Conservation (phyloP, 176 grass and related monocot species). For the Hsuehochloa calcarea region DNA sequence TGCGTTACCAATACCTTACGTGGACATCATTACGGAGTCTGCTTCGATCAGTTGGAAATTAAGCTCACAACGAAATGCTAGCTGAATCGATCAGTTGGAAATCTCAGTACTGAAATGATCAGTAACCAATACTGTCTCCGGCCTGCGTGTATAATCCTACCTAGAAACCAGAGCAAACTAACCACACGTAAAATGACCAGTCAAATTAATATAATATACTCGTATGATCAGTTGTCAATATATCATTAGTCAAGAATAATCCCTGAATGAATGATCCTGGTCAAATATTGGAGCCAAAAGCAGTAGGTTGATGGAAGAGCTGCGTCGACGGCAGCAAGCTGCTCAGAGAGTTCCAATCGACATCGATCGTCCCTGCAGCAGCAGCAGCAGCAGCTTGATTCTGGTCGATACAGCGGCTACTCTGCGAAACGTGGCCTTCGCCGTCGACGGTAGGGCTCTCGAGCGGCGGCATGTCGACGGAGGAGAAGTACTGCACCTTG, state of each 20-base stretch:
- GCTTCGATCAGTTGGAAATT: no score
- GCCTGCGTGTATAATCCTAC: not conserved
- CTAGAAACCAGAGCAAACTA: not conserved
- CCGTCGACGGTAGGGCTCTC: conserved; percentile 27
- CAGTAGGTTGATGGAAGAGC: conserved; percentile 38
- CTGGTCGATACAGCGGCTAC: not conserved
- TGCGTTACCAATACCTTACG: no score
- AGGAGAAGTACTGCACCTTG: conserved; percentile 40
- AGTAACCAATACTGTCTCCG: not conserved
- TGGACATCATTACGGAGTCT: no score
- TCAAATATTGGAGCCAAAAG: conserved; percentile 43
- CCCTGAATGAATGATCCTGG: not conserved
- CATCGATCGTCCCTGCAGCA: conserved; percentile 21
- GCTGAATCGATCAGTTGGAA: not conserved
- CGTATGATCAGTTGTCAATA: conserved; percentile 17
- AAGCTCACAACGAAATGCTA: not conserved
- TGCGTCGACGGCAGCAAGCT: conserved; percentile 51
- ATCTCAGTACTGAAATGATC: not conserved
- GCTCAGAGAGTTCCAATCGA: conserved; percentile 51
- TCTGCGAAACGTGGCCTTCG: conserved; percentile 14
- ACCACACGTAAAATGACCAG: not conserved
- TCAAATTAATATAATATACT: not conserved
- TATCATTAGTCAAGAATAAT: conserved; percentile 12
- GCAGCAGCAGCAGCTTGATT: conserved; percentile 4
- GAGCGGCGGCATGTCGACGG: conserved; percentile 42